Conservation (phyloP, 1,139 yeast species). For the Yueomyces sp. region DNA sequence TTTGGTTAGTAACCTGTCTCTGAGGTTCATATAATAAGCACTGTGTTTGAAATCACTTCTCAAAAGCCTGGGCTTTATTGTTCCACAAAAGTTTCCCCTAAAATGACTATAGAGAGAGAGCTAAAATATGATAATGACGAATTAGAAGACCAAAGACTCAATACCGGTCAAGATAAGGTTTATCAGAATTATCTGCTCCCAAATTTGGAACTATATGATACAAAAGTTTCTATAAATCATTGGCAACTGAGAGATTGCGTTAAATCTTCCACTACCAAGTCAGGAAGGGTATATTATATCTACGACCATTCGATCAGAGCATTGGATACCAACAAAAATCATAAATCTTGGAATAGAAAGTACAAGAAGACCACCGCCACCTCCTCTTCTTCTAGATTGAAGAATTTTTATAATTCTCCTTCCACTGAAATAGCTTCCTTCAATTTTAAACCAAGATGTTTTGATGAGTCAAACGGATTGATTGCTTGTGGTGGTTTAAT, state of each 20-base stretch:
- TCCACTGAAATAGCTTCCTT: constrained; percentile 33
- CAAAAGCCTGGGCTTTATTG: no score
- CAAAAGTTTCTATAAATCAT: constrained; percentile 37
- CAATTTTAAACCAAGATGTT: constrained; percentile 56
- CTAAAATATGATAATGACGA: neutral
- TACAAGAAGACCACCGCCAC: neutral
- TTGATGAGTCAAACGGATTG: constrained; percentile 45
- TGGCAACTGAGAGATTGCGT: constrained; percentile 83
- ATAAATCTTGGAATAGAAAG: constrained; percentile 2
- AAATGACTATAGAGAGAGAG: no score
- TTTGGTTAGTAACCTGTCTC: no score
- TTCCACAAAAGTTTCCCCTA: no score
- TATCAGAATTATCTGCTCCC: constrained; percentile 24
- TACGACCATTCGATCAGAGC: constrained; percentile 33
- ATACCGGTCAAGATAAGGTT: constrained; percentile 20
- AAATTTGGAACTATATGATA: constrained; percentile 21
- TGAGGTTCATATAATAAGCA: no score
- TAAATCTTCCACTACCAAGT: constrained; percentile 30
- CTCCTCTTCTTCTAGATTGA: neutral
- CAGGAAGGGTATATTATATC: constrained; percentile 37
- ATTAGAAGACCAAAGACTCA: constrained; percentile 10
- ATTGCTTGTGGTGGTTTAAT: constrained; percentile 65
- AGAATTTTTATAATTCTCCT: constrained; percentile 8
- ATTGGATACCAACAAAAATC: constrained; percentile 26
- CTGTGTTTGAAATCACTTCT: no score